A percentile compares a stretch with the other conserved stretches of the same genome.
These are phyloP conservation scores for Hibiscus tridactylites DNA, from an alignment of 345 rosid genomes.

Conservation along the genomic window DNA sequence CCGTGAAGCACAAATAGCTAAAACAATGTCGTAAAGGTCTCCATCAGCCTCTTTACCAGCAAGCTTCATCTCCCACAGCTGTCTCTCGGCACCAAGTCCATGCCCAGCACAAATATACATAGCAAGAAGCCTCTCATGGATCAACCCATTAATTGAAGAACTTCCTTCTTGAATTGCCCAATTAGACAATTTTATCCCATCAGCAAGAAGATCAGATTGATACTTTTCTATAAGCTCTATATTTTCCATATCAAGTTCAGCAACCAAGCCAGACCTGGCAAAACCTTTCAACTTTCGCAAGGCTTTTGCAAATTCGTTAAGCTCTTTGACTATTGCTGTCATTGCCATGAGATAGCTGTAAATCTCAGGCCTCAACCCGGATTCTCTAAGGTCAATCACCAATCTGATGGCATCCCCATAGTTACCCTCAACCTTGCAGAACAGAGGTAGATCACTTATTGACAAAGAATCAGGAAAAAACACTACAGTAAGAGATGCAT, in stretches of 20 bases:
- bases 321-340: conserved; percentile 93
- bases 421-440: conserved; percentile 68
- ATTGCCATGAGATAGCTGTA: conserved; percentile 81
- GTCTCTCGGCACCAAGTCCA: conserved; percentile 79
- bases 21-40: conserved; percentile 70
- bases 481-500: neutral
- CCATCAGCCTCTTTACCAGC: conserved; percentile 75
- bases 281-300: conserved; percentile 62
- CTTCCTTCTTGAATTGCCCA: conserved; percentile 74
- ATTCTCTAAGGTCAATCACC: conserved; percentile 51
- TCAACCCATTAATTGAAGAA: conserved; percentile 46
- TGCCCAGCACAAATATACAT: conserved; percentile 87
- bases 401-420: conserved; percentile 60
- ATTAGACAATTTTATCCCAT: conserved; percentile 47
- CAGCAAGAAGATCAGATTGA: conserved; percentile 58
- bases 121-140: conserved; percentile 82
- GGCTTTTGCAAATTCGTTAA: conserved; percentile 65
- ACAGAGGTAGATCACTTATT: conserved; percentile 9
- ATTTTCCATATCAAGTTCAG: conserved; percentile 51
- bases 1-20: conserved; percentile 86
- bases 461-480: neutral
- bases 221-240: conserved; percentile 48
- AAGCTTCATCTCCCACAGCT: conserved; percentile 88
- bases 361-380: conserved; percentile 77
- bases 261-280: conserved; percentile 46